These are phyloP conservation scores for Tolypocladium tropicale DNA, from an alignment of 2,329 filamentous ascomycete species.

Conservation along the genomic window DNA sequence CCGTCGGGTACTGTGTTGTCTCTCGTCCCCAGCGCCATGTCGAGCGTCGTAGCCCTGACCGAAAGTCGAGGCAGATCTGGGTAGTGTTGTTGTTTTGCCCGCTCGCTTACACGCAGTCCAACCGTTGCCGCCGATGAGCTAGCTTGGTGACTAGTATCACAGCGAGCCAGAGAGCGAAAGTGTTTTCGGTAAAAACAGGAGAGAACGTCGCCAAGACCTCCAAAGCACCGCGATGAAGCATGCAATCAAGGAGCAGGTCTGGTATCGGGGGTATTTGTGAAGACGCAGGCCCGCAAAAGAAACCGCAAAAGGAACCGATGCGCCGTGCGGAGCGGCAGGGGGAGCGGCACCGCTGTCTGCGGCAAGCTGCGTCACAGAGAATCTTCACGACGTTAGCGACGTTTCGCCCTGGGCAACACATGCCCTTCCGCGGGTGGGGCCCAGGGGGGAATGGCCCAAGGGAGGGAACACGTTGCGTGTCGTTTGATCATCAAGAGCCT, in stretches of 20 bases:
- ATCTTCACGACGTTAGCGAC: neutral
- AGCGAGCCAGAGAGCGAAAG: neutral
- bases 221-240: neutral
- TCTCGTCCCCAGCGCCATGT: neutral
- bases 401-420: neutral
- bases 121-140: neutral
- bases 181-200: neutral
- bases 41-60: neutral
- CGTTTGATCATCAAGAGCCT: neutral
- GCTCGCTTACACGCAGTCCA: neutral
- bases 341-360: neutral
- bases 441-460: neutral
- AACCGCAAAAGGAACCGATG: neutral
- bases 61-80: neutral
- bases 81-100: neutral
- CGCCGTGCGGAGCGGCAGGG: neutral
- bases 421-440: neutral
- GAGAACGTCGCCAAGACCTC: neutral
- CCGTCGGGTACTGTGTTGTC: constrained; percentile 2
- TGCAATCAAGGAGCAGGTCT: neutral
- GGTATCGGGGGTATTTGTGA: neutral
- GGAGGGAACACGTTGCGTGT: neutral
- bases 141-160: neutral
- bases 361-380: neutral
- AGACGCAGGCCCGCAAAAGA: neutral